Percentiles rank a stretch among this genome's conserved stretches.
Evolutionary conservation across 345 rosid species (phyloP).

Genomic region (Adansonia digitata): DNA sequence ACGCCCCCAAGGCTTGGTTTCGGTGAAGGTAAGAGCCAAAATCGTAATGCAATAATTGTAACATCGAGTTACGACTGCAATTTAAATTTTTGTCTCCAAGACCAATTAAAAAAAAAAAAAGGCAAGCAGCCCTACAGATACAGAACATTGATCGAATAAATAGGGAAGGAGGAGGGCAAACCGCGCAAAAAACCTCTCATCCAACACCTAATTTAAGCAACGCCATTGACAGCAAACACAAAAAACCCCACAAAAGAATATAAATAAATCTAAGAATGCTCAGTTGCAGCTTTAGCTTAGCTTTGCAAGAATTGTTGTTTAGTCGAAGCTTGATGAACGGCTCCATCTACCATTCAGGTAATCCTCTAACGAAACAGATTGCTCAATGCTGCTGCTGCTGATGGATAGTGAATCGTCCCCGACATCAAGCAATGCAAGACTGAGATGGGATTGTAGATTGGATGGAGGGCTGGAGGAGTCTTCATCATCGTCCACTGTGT

Average conservation of each 20-base stretch:
- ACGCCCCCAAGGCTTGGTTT: too few relatives aligned
- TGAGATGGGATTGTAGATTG: constrained; percentile 76
- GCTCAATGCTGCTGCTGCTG: constrained; percentile 72
- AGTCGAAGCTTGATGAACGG: constrained; percentile 89
- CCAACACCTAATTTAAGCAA: constrained; percentile 40
- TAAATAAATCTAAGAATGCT: constrained; percentile 1
- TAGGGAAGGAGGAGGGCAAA: constrained; percentile 70
- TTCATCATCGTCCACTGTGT: constrained; percentile 47
- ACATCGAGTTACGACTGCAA: too few relatives aligned
- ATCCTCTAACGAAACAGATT: constrained; percentile 65
- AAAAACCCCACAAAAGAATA: background rate
- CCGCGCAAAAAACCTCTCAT: constrained; percentile 67
- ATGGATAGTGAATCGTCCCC: constrained; percentile 66
- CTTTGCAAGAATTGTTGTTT: constrained; percentile 5
- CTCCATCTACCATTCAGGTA: constrained; percentile 90
- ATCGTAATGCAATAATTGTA: too few relatives aligned
- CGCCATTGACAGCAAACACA: background rate
- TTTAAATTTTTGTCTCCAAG: too few relatives aligned
- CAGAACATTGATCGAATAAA: background rate
- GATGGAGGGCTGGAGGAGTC: constrained; percentile 41
- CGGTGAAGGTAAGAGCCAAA: too few relatives aligned
- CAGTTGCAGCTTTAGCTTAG: constrained; percentile 4
- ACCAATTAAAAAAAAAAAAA: too few relatives aligned
- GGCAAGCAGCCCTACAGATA: too few relatives aligned
- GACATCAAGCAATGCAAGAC: constrained; percentile 65